Conservation (phyloP, 768 basidiomycete species). For the Scleroderma citrinum region DNA sequence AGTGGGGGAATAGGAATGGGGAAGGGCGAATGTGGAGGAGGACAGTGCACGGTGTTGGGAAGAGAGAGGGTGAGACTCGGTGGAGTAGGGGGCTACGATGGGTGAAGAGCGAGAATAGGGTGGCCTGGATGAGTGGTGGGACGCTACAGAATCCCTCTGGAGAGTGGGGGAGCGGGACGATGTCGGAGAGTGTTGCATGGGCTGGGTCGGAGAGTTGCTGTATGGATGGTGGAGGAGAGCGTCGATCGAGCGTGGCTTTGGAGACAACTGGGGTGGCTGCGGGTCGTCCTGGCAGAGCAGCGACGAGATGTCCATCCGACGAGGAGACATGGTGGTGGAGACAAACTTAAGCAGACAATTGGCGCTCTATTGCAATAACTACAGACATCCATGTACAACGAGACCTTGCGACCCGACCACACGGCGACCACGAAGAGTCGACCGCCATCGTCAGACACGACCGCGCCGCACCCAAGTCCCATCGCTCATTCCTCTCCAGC, state of each 20-base stretch:
- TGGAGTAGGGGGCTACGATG: background rate
- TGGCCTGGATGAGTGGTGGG: constrained; percentile 11
- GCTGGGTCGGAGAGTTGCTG: constrained; percentile 1
- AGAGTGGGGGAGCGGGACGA: constrained; percentile 1
- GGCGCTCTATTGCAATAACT: background rate
- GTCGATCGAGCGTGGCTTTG: constrained; percentile 15
- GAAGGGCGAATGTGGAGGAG: background rate
- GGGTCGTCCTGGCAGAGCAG: constrained; percentile 55
- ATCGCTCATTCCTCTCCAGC: constrained; percentile 71
- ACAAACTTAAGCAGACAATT: background rate
- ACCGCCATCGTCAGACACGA: constrained; percentile 37
- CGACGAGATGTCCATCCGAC: constrained; percentile 71
- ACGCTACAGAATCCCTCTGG: background rate
- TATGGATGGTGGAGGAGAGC: constrained; percentile 15
- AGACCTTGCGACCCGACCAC: constrained; percentile 85
- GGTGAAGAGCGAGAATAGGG: constrained; percentile 6
- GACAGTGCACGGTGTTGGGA: constrained; percentile 3
- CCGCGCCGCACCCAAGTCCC: constrained; percentile 86
- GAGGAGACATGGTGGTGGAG: constrained; percentile 47
- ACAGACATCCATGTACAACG: constrained; percentile 56
- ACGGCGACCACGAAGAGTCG: constrained; percentile 59
- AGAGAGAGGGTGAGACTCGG: background rate
- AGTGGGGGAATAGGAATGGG: constrained; percentile 4
- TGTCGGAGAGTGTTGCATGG: constrained; percentile 1
- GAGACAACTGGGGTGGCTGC: no score